Conservation (phyloP, 306 rosid species). For the Begonia masoniana region DNA sequence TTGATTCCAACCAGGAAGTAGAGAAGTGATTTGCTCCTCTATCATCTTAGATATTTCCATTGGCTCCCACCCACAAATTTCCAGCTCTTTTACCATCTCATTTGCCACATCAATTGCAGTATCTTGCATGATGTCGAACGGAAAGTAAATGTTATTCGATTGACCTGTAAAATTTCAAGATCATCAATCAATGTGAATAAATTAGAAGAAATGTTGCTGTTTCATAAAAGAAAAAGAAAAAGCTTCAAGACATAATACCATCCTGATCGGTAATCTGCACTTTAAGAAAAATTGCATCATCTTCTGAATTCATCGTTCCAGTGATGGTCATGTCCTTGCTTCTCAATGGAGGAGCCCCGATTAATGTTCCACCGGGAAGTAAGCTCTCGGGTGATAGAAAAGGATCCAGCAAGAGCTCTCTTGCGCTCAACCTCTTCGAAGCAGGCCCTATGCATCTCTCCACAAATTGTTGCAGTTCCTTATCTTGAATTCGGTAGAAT, state of each 20-base stretch:
- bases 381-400: slow-evolving; percentile 38
- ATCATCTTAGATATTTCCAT: slow-evolving; percentile 65
- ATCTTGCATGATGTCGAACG: slow-evolving; percentile 59
- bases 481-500: slow-evolving; percentile 41
- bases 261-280: slow-evolving; percentile 34
- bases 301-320: slow-evolving; percentile 49
- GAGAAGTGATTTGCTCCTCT: slow-evolving; percentile 47
- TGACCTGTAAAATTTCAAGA: slow-evolving; percentile 21
- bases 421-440: slow-evolving; percentile 54
- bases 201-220: neutral
- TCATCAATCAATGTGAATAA: neutral
- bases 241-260: slow-evolving; percentile 18
- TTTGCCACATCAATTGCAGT: slow-evolving; percentile 59
- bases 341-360: slow-evolving; percentile 19
- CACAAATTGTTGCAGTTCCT: slow-evolving; percentile 57
- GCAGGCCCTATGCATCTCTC: slow-evolving; percentile 58
- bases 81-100: slow-evolving; percentile 87
- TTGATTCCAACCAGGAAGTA: slow-evolving; percentile 47
- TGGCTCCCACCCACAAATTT: slow-evolving; percentile 63
- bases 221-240: neutral
- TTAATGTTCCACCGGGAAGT: neutral
- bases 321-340: slow-evolving; percentile 54
- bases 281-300: slow-evolving; percentile 57
- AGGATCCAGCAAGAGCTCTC: slow-evolving; percentile 62
- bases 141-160: slow-evolving; percentile 49